Base-by-base conservation (phyloP, 768 basidiomycete genomes). In the Leccinum longicurvipes region DNA sequence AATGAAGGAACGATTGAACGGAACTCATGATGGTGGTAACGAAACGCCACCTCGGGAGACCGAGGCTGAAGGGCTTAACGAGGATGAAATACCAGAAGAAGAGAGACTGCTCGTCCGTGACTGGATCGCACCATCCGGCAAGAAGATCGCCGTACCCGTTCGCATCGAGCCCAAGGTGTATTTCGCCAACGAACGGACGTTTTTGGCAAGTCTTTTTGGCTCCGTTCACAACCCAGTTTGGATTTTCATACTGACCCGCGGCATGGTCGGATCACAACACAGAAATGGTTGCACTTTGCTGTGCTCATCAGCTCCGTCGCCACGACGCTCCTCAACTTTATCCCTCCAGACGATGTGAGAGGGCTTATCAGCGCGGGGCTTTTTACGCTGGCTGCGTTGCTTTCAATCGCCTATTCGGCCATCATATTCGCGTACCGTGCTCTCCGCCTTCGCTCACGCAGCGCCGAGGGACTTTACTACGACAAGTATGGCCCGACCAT, bases 91-190 rank as follows among this genome's bases (percentile, higher is more conserved):
- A 52, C 67, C 65, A 11, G 71, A 66, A 55, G 78, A 82, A 21
- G 84, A 86, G 59, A 79, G 84, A 57, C 68, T 87, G 15, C 67
- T 89, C 47, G 82, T 79, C 51, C 77, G 86, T 53, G 81, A 83
- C 56, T 91, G 87, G 86, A 76, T 69, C 24, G 96, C 95, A 1
- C 89, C 91, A 0, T 73, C 79, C 41, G 95, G 95, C 11, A 98
- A 98, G 77, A 80, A 82, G 60, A 95, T 99, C 55, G 84, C 93
- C 0, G 84, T 98, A 3, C 94, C 96, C 24, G 89, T 99, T n/a
- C 83, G 97, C 52, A 83, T 99, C 47, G 97, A 99, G 71, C 97
- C 97, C 27, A 99, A 99, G 74, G 94, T 97, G 4, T 96, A 95
- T 68, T 99, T 98, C 69, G 97, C 97, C 6, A 86, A 88, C 34